Percentiles rank a stretch among this genome's conserved stretches.
These are phyloP conservation scores for Phyllosticta citrichinensis DNA, from an alignment of 2,329 filamentous ascomycete species.

Conservation along the genomic window DNA sequence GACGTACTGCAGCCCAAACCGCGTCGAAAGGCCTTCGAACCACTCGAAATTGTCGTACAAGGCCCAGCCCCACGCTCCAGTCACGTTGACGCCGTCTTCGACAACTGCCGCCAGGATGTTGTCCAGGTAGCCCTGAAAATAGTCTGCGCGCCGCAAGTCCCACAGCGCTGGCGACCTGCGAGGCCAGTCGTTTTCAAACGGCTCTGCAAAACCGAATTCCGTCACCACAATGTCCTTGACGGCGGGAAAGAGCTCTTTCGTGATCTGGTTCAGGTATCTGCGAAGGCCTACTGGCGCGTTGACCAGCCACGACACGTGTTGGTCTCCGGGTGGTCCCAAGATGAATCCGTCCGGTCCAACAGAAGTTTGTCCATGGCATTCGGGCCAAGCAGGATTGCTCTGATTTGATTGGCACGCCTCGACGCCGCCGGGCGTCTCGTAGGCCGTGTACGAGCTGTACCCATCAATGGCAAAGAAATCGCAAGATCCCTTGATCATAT, in stretches of 20 bases:
- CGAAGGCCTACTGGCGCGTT: conserved; percentile 31
- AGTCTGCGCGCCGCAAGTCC: conserved; percentile 32
- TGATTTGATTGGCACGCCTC: conserved; percentile 33
- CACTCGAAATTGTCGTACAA: conserved; percentile 35
- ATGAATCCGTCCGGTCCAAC: conserved; percentile 34
- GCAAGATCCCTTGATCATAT: conserved; percentile 33
- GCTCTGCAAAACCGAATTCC: conserved; percentile 35
- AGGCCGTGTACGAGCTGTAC: conserved; percentile 21
- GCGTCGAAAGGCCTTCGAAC: conserved; percentile 24
- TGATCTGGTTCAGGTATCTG: conserved; percentile 33
- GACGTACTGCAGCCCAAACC: conserved; percentile 35
- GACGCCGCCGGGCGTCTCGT: conserved; percentile 20
- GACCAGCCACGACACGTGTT: conserved; percentile 33
- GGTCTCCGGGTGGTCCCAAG: conserved; percentile 34
- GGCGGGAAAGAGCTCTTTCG: conserved; percentile 32
- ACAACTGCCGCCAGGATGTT: conserved; percentile 29
- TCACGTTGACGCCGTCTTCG: conserved; percentile 32
- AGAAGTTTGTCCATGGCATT: conserved; percentile 28
- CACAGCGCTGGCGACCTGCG: conserved; percentile 25
- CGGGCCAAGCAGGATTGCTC: conserved; percentile 30
- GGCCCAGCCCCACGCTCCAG: conserved; percentile 33
- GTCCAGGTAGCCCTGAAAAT: conserved; percentile 33
- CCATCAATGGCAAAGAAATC: conserved; percentile 35
- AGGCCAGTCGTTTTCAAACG: conserved; percentile 27
- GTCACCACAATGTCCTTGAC: conserved; percentile 32